Base-by-base conservation (phyloP, 768 basidiomycete genomes). In the Kwoniella europaea region DNA sequence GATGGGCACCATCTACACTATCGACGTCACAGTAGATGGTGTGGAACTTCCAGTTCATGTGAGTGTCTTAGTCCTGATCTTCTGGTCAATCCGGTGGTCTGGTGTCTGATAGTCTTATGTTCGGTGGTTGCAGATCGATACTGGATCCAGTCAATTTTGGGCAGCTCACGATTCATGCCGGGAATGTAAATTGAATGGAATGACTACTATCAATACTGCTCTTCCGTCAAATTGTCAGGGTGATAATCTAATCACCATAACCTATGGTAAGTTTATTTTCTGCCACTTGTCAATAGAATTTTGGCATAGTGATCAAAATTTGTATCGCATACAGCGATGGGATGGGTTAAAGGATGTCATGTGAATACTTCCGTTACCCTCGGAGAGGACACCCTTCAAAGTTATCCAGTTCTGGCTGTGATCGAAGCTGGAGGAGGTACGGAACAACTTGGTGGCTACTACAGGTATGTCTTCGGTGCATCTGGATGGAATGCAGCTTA, bases 1-100 rank as follows among this genome's bases (percentile, higher is more conserved):
- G 57, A 67, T 57, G 46, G 65, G 65, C 12, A 67, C 57, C 10
- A 67, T 67, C 43, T 67, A 67, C 35, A 67, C 65, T 16, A 58
- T 67, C 15, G 57, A 67, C 29, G 56, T 67, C 2, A 52, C 42
- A n/a, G 65, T 67, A 3, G 57, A 67, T 29, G 65, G 57, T 9
- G 65, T 57, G 18, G 44, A 18, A 18, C 55, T 67, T 29, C 57
- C 65, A 10, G 65, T 67, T 18, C 65, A 67, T n/a, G 65, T 67
- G 15, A 46, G 65, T 65, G 46, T 35, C 35, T 35, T 35, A 1
- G 24, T 12, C 20, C 54, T 50, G 46, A 50, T 18, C 3, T 50
- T 18, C 46, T 50, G 15, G 35, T 35, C 35, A 7, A 35, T 35
- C 35, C 35, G 6, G 35, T 6, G 6, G 35, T 35, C 35, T 35